Base-by-base conservation (phyloP, 768 basidiomycete species). In the Mycena capillaripes region DNA sequence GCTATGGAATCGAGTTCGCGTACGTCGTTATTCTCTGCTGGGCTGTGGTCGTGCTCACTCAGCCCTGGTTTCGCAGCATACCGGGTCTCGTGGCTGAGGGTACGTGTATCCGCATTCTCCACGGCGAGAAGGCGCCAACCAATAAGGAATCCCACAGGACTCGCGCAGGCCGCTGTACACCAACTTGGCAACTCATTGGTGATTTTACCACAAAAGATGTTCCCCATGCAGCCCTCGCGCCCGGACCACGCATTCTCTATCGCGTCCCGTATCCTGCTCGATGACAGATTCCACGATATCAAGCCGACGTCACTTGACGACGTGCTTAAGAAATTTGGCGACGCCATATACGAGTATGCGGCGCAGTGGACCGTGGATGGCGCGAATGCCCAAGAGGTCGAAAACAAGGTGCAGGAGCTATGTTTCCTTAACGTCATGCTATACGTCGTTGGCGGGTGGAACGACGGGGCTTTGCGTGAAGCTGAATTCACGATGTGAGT, bases 321-420 rank as follows among this genome's bases (percentile, higher is more conserved):
- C 2, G 81, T 81, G 55, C 78, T 83, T 16, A 72, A 77, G 40
- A 80, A 82, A 21, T 81, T 86, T 48, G 85, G 86, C 2, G 79
- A 84, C 7, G 79, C 81, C 16, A 81, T 91, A 30, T 78, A 78
- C 29, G 78, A 80, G 34, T 87, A 89, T 63, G 85, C 81, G 19
- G 79, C 79, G 11, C 74, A 83, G 50, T 91, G 90, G 90, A 83
- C 78, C 4, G 52, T 86, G 25, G 80, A 88, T 66, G 67, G 79
- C 48, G 67, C 71, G 42, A 70, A 82, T 63, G 74, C 84, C 44
- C 74, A 81, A 36, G 82, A 86, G 72, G 74, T 90, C 8, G 83
- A 85, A n/a, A 78, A 82, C 21, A 93, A 92, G 78, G 83, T 91
- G 29, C 90, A 91, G 72, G 92, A 95, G 74, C 73, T 95, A 5